Percentiles rank a stretch among this genome's conserved stretches.
These are phyloP conservation scores for Kwoniella dendrophila DNA, from an alignment of 768 basidiomycete species.

Conservation along the genomic window DNA sequence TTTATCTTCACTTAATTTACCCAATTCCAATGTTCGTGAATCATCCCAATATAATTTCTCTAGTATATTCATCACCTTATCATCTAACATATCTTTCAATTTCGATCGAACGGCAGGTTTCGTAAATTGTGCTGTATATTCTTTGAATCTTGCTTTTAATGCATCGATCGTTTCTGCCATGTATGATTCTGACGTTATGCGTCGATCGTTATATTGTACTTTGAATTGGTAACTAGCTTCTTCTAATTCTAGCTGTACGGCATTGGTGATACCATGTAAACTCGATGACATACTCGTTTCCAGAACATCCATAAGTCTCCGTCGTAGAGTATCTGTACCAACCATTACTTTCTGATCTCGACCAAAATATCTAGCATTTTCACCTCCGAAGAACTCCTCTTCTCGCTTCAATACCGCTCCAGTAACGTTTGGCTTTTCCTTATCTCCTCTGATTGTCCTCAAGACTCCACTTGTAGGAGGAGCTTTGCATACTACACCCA, in stretches of 20 bases:
- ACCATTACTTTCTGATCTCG: slow-evolving; percentile 66
- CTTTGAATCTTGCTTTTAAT: slow-evolving; percentile 83
- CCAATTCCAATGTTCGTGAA: slow-evolving; percentile 76
- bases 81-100: slow-evolving; percentile 90
- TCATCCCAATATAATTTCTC: slow-evolving; percentile 98
- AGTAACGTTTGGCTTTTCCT: slow-evolving; percentile 53
- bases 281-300: slow-evolving; percentile 97
- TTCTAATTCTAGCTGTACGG: slow-evolving; percentile 94
- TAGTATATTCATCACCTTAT: slow-evolving; percentile 94
- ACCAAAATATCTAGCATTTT: slow-evolving; percentile 27
- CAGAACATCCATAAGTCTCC: slow-evolving; percentile 92
- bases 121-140: slow-evolving; percentile 78
- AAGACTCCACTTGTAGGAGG: slow-evolving; percentile 44
- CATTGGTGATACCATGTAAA: slow-evolving; percentile 92
- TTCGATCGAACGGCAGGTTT: slow-evolving; percentile 85
- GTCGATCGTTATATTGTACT: slow-evolving; percentile 82
- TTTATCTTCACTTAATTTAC: slow-evolving; percentile 68
- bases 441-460: slow-evolving; percentile 31
- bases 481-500: slow-evolving; percentile 90
- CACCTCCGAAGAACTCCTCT: slow-evolving; percentile 57
- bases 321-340: slow-evolving; percentile 85
- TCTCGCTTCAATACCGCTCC: slow-evolving; percentile 62
- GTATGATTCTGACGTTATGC: slow-evolving; percentile 92
- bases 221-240: slow-evolving; percentile 99
- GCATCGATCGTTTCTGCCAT: slow-evolving; percentile 95